Evolutionary conservation across 345 rosid species (phyloP).

Genomic region (Rubroshorea leprosula): DNA sequence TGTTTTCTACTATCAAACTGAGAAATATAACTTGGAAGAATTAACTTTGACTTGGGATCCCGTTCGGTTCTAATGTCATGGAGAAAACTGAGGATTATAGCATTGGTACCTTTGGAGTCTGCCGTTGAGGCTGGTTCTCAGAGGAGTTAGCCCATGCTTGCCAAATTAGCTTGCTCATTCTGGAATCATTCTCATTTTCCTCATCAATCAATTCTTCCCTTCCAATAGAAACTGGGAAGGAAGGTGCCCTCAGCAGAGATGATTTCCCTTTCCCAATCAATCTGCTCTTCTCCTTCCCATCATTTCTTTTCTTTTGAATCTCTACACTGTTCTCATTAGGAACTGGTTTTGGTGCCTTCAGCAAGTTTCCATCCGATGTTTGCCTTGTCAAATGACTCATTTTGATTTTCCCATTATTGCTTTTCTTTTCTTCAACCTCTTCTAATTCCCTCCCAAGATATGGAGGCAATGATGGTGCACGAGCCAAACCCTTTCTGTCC

Average conservation of each 20-base stretch:
- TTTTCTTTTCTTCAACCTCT: slow-evolving; percentile 21
- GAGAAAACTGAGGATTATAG: neutral
- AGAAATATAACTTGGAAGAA: too few relatives aligned
- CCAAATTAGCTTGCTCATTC: slow-evolving; percentile 55
- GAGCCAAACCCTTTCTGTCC: slow-evolving; percentile 15
- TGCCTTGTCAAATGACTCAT: slow-evolving; percentile 30
- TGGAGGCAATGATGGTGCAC: slow-evolving; percentile 34
- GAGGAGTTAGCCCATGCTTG: slow-evolving; percentile 41
- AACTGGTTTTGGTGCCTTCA: slow-evolving; percentile 21
- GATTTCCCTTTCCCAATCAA: neutral
- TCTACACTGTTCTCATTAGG: slow-evolving; percentile 8
- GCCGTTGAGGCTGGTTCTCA: too few relatives aligned
- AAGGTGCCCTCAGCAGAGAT: slow-evolving; percentile 38
- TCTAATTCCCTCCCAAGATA: slow-evolving; percentile 23
- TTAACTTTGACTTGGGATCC: too few relatives aligned
- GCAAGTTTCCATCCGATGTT: slow-evolving; percentile 33
- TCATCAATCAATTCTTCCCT: slow-evolving; percentile 30
- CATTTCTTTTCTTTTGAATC: slow-evolving; percentile 11
- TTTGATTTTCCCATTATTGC: neutral
- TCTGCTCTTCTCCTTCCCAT: slow-evolving; percentile 12
- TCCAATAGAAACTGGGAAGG: slow-evolving; percentile 35
- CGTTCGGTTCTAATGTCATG: too few relatives aligned
- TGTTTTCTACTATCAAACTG: too few relatives aligned
- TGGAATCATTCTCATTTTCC: slow-evolving; percentile 41
- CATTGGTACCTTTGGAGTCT: slow-evolving; percentile 31